A percentile compares a stretch with the other conserved stretches of the same genome.
Conservation (phyloP, 257 asterid species). For the Petrea volubilis region DNA sequence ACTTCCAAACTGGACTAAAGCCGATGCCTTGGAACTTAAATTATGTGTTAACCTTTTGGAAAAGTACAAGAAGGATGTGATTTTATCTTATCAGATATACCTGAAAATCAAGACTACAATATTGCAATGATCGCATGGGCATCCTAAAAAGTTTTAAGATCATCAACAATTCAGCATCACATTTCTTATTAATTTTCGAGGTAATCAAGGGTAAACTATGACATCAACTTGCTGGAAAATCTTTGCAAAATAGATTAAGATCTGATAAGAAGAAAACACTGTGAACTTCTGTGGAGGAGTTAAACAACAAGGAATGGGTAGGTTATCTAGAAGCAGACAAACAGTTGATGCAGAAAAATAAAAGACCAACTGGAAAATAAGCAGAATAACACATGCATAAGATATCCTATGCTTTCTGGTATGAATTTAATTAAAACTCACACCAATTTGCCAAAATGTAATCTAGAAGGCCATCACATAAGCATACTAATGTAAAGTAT, state of each 20-base stretch:
- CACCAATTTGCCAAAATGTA: not conserved
- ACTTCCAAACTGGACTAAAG: not conserved
- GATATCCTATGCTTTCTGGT: not conserved
- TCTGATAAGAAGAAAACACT: not conserved
- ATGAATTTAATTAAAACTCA: not conserved
- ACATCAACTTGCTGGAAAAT: not conserved
- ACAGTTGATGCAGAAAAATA: not conserved
- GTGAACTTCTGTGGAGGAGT: not conserved
- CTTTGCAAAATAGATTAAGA: not conserved
- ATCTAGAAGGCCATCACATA: not conserved
- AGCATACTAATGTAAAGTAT: not conserved
- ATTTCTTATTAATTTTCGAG: not conserved
- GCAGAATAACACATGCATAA: not conserved
- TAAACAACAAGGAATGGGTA: not conserved
- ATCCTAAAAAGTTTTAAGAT: not conserved
- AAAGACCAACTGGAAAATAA: not conserved
- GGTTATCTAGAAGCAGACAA: not conserved
- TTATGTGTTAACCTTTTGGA: not conserved
- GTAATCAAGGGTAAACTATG: not conserved
- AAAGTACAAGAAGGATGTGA: not conserved
- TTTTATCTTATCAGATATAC: not conserved
- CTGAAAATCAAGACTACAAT: not conserved
- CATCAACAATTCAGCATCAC: not conserved
- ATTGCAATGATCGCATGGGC: not conserved
- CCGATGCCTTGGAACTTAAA: not conserved